phyloP scores from a whole-genome alignment of 2,329 filamentous ascomycete genomes.

The Penicillium sp. region DNA sequence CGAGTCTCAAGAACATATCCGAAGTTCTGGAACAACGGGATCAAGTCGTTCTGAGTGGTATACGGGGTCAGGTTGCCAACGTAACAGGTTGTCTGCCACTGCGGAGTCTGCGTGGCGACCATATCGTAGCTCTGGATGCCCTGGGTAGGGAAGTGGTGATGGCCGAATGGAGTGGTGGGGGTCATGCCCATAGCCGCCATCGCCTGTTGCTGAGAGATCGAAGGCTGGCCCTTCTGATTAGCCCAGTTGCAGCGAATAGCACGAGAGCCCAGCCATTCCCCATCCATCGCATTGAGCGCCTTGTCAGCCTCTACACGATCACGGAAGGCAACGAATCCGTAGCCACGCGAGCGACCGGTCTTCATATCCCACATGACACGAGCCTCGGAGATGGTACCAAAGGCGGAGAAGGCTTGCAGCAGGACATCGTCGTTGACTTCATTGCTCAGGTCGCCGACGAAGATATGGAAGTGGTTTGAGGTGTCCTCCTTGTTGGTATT shows the following conservation, averaged over 20 bases:
- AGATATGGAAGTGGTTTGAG: conserved; percentile 97
- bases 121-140: conserved; percentile 97
- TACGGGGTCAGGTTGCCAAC: conserved; percentile 98
- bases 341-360: conserved; percentile 93
- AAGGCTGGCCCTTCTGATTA: conserved; percentile 99
- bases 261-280: conserved; percentile 96
- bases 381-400: conserved; percentile 93
- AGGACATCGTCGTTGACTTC: conserved; percentile 98
- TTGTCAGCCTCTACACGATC: conserved; percentile 94
- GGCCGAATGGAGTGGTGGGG: conserved; percentile 91
- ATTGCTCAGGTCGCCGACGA: conserved; percentile 95
- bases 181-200: conserved; percentile 99
- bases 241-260: conserved; percentile 99
- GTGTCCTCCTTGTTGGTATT: conserved; percentile 94
- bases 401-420: conserved; percentile 90
- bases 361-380: conserved; percentile 99
- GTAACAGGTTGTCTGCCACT: conserved; percentile 98
- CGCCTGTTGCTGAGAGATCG: conserved; percentile 94
- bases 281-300: conserved; percentile 95
- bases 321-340: conserved; percentile 96
- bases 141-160: conserved; percentile 97
- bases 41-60: conserved; percentile 92
- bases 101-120: conserved; percentile 90
- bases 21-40: conserved; percentile 99
- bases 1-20: conserved; percentile 96